Percentiles rank a stretch among this genome's conserved stretches.
Conservation (phyloP, 148 eudicot species). For the Tetragonia tetragonoides region DNA sequence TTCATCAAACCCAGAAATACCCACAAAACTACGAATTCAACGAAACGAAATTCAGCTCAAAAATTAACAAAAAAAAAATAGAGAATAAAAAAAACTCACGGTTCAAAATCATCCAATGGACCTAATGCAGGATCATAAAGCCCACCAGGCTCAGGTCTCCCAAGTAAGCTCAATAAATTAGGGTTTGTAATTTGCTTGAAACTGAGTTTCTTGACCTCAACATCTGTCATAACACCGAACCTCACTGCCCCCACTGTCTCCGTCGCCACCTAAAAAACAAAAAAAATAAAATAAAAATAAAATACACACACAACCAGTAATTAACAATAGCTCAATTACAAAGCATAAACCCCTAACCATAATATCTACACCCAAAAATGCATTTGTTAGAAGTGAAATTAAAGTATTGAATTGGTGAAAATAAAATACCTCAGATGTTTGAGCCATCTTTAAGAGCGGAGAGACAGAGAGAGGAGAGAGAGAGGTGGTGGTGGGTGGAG, state of each 20-base stretch:
- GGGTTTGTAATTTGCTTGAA: slow-evolving; percentile 60
- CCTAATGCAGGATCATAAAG: slow-evolving; percentile 87
- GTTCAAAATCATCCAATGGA: slow-evolving; percentile 42
- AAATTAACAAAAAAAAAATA: not conserved
- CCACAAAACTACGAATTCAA: not conserved
- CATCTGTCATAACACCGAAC: slow-evolving; percentile 69
- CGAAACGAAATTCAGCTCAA: not conserved
- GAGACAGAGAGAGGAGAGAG: too few relatives aligned
- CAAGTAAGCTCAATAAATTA: slow-evolving; percentile 38
- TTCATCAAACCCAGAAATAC: not conserved
- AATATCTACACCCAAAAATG: too few relatives aligned
- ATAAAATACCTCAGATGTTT: too few relatives aligned
- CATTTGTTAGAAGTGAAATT: too few relatives aligned
- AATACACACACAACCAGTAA: too few relatives aligned
- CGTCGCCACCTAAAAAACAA: slow-evolving; percentile 43
- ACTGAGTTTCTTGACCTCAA: slow-evolving; percentile 66
- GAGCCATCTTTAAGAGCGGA: too few relatives aligned
- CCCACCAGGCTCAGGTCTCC: slow-evolving; percentile 60
- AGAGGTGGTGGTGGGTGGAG: too few relatives aligned
- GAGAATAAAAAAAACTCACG: slow-evolving; percentile 38
- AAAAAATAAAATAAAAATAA: not conserved
- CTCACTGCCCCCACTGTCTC: slow-evolving; percentile 63
- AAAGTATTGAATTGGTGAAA: too few relatives aligned
- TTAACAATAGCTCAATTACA: too few relatives aligned
- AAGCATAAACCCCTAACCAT: too few relatives aligned